Conservation (phyloP, 176 grass and related monocot genomes). For the Zizania latifolia region DNA sequence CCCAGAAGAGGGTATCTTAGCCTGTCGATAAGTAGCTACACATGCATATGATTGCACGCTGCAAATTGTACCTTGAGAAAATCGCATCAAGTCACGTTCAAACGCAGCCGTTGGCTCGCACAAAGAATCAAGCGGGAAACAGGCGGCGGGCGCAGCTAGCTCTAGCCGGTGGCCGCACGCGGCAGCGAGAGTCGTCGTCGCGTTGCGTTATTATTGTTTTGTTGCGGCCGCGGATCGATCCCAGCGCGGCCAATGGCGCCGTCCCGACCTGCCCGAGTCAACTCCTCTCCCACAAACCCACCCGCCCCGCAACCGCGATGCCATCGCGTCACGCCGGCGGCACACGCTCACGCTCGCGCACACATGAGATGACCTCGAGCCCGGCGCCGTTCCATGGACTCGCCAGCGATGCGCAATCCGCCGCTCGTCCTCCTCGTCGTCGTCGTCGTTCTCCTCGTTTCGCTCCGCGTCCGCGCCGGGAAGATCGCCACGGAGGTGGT, state of each 20-base stretch:
- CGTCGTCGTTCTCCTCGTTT: no score
- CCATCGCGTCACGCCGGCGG: slow-evolving; percentile 32
- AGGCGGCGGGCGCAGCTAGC: background rate
- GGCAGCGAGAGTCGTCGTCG: slow-evolving; percentile 15
- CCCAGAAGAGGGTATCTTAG: no score
- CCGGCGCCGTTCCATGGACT: slow-evolving; percentile 21
- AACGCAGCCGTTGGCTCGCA: background rate
- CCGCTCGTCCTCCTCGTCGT: background rate
- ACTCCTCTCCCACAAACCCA: slow-evolving; percentile 21
- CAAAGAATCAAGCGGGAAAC: background rate
- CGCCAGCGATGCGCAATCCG: slow-evolving; percentile 35
- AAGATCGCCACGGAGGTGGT: slow-evolving; percentile 38
- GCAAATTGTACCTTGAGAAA: no score
- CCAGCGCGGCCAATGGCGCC: slow-evolving; percentile 28
- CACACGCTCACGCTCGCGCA: background rate
- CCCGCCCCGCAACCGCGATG: background rate
- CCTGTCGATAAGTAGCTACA: no score
- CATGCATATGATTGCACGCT: no score
- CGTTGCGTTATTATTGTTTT: background rate
- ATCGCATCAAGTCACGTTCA: slow-evolving; percentile 22
- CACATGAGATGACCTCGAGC: slow-evolving; percentile 18
- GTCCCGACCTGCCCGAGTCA: slow-evolving; percentile 10
- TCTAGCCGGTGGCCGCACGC: background rate
- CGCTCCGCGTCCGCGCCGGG: background rate
- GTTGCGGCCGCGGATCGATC: slow-evolving; percentile 33